Conservation (phyloP, 2,329 filamentous ascomycete species). For the Penicillium sp. region DNA sequence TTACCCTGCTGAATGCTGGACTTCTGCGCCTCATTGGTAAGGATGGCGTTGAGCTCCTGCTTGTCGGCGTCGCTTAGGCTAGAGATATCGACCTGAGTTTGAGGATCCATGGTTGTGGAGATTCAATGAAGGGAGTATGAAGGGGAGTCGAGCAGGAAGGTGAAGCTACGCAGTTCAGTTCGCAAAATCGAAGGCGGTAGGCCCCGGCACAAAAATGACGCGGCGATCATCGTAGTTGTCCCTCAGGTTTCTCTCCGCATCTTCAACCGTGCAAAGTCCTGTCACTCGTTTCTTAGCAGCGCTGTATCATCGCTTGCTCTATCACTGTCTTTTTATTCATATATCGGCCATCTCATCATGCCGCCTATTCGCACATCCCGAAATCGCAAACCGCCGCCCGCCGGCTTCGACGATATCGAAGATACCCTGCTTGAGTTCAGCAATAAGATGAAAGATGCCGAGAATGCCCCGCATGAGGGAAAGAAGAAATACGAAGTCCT, state of each 20-base stretch:
- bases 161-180: slow-evolving; percentile 1
- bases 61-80: slow-evolving; percentile 77
- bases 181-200: slow-evolving; percentile 28
- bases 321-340: background rate
- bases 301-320: background rate
- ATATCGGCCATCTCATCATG: slow-evolving; percentile 41
- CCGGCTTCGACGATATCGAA: slow-evolving; percentile 64
- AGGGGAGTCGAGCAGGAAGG: background rate
- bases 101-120: slow-evolving; percentile 32
- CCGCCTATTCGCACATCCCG: slow-evolving; percentile 56
- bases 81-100: slow-evolving; percentile 56
- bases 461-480: slow-evolving; percentile 74
- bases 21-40: slow-evolving; percentile 80
- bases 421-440: slow-evolving; percentile 62
- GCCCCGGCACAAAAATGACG: slow-evolving; percentile 24
- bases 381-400: slow-evolving; percentile 60
- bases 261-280: background rate
- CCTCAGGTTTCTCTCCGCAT: background rate
- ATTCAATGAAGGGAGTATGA: slow-evolving; percentile 1
- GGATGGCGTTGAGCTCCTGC: slow-evolving; percentile 79
- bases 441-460: slow-evolving; percentile 71
- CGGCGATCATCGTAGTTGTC: slow-evolving; percentile 3
- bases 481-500: slow-evolving; percentile 85
- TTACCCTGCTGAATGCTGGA: slow-evolving; percentile 52
- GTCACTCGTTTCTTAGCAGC: background rate